Evolutionary conservation across 306 rosid genomes (phyloP), one percentile per base, ranked within the genome.

Genomic region (Prunus salicina): DNA sequence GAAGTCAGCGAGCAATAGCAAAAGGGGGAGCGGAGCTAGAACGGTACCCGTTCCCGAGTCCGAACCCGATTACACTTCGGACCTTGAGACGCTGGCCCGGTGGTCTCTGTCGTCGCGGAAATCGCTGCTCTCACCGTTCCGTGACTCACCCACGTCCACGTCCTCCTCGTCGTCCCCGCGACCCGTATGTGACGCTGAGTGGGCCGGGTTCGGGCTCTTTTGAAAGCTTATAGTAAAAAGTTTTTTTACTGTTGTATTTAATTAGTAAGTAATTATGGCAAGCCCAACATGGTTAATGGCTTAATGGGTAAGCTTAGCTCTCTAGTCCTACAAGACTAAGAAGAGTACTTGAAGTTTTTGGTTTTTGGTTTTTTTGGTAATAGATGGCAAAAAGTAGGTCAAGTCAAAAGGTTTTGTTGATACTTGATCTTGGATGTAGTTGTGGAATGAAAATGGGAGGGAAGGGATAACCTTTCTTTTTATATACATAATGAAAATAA

Each of bases 141-240:
- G 81, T 28, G 69, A 62, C 58, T 89, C 97, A 0, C 53, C 80
- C 18, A 58, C 88, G 25, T 74, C 91, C 19, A 63, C 87, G 63
- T 65, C 87, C 46, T 61, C 75, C 38, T 87, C 90, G 24, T 86
- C 88, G 7, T 90, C 98, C 45, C 97, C 97, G 14, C 89, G 85
- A 56, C 92, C 83, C 74, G 62, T 79, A 0, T 53, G 75, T 28
- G 96, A 90, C 68, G 83, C 84, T 16, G 96, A 95, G 50, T 92
- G 97, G 97, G 97, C 97, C 50, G 96, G 88, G 25, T 95, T 92
- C 46, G 97, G 93, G 8, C 91, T 90, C 41, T 92, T 92, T 52
- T 95, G 78, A 91, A 56, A 8, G 62, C 14, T 20, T 5, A 13
- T 49, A 49, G 16, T 49, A 49, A 14, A 56, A 20, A n/a, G 14